These are phyloP conservation scores for Dioszegia hungarica DNA, from an alignment of 768 basidiomycete genomes.

Conservation along the genomic window DNA sequence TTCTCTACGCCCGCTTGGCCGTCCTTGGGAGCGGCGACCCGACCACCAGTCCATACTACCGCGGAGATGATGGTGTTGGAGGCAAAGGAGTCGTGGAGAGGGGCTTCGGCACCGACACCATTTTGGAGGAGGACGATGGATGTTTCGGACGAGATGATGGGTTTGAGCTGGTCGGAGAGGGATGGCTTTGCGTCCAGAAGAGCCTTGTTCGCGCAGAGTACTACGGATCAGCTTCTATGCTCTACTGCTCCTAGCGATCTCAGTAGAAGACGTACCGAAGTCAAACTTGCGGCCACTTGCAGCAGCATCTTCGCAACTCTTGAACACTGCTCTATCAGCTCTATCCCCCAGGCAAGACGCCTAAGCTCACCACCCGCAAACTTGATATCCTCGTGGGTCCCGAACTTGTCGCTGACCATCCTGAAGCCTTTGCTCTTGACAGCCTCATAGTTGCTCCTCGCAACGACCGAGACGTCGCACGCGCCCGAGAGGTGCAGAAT, in stretches of 20 bases:
- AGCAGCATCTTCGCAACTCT: conserved; percentile 38
- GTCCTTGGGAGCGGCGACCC: conserved; percentile 14
- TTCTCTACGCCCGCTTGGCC: conserved; percentile 37
- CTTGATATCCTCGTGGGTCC: conserved; percentile 33
- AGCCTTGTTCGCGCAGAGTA: conserved; percentile 46
- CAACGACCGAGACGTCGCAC: conserved; percentile 42
- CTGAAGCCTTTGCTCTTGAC: conserved; percentile 38
- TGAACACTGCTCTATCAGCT: conserved; percentile 27
- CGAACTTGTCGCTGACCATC: conserved; percentile 33
- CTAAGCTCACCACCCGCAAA: conserved; percentile 41
- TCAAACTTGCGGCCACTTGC: conserved; percentile 24
- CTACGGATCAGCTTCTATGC: conserved; percentile 11
- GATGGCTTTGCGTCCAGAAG: conserved; percentile 44
- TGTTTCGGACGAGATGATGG: conserved; percentile 29
- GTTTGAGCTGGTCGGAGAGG: conserved; percentile 32
- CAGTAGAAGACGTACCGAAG: conserved; percentile 22
- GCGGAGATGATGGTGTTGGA: conserved; percentile 43
- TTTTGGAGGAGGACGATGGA: conserved; percentile 45
- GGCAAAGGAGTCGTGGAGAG: conserved; percentile 40
- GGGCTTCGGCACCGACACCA: conserved; percentile 45
- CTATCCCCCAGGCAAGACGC: background rate
- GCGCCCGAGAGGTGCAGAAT: conserved; percentile 35
- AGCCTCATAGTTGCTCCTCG: conserved; percentile 37
- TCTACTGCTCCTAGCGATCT: background rate
- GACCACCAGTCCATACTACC: conserved; percentile 45